Percentiles rank a stretch among this genome's conserved stretches.
phyloP scores from a whole-genome alignment of 495 filamentous ascomycete species.

The Talaromyces thailandensis region DNA sequence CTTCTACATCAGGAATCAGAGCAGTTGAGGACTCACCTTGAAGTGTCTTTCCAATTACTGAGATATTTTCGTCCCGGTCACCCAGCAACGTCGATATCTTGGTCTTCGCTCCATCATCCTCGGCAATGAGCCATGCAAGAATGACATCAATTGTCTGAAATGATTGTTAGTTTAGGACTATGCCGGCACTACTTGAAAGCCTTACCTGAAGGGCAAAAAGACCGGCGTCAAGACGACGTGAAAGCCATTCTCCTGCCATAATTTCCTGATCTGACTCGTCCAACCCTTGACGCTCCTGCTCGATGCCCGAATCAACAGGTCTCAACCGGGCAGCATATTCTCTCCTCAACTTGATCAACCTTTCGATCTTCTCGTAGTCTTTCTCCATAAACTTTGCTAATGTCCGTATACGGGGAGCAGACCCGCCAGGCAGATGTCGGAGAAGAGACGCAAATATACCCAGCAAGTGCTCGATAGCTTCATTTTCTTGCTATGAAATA shows the following conservation, averaged over 20 bases:
- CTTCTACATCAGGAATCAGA: not conserved
- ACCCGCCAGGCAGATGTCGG: conserved; percentile 68
- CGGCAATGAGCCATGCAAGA: conserved; percentile 85
- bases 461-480: conserved; percentile 74
- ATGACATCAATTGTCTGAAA: conserved; percentile 68
- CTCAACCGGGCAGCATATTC: conserved; percentile 60
- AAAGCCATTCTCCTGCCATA: conserved; percentile 73
- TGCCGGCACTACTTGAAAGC: not conserved
- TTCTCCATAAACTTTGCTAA: conserved; percentile 95
- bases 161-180: conserved; percentile 7
- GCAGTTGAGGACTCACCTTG: conserved; percentile 35
- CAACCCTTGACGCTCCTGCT: conserved; percentile 39
- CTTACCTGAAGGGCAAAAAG: conserved; percentile 68
- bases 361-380: conserved; percentile 75
- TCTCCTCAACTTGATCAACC: conserved; percentile 59
- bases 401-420: conserved; percentile 66
- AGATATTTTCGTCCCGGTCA: conserved; percentile 57
- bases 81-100: conserved; percentile 56
- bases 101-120: conserved; percentile 70
- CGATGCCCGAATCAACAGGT: conserved; percentile 59
- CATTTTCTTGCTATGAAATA: conserved; percentile 44
- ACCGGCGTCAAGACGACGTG: conserved; percentile 74
- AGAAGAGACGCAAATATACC: conserved; percentile 84
- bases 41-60: conserved; percentile 56
- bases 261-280: conserved; percentile 50